Conservation (phyloP, 306 rosid genomes). For the Lupinus albus region DNA sequence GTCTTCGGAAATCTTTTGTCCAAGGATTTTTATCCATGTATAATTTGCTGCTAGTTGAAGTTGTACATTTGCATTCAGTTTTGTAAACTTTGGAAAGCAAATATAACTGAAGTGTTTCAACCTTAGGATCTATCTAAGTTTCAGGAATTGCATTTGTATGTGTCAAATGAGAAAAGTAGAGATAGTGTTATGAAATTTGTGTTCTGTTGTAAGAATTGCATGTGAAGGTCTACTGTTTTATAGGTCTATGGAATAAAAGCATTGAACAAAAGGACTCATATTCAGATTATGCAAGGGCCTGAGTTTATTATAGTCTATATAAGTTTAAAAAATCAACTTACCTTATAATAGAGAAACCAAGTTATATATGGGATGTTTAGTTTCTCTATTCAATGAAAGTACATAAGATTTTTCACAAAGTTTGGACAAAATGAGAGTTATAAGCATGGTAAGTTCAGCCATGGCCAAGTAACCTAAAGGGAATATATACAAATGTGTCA, state of each 20-base stretch:
- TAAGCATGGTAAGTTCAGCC: too few relatives aligned
- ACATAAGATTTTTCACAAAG: background rate
- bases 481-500: too few relatives aligned
- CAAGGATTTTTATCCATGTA: conserved; percentile 25
- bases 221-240: conserved; percentile 24
- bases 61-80: conserved; percentile 43
- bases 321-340: conserved; percentile 1
- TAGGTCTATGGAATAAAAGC: conserved; percentile 16
- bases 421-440: too few relatives aligned
- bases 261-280: background rate
- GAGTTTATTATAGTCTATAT: too few relatives aligned
- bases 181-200: conserved; percentile 29
- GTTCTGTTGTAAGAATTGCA: conserved; percentile 27
- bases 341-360: background rate
- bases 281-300: conserved; percentile 7
- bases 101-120: conserved; percentile 21
- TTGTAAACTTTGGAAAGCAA: conserved; percentile 43
- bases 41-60: conserved; percentile 37
- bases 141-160: conserved; percentile 46
- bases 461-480: too few relatives aligned
- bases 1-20: conserved; percentile 16
- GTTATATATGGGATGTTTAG: too few relatives aligned
- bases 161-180: conserved; percentile 39
- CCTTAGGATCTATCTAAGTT: conserved; percentile 38
- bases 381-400: background rate